Percentiles rank a stretch among this genome's conserved stretches.
Conservation (phyloP, 129 eudicot genomes). For the Pseudognaphalium luteoalbum region DNA sequence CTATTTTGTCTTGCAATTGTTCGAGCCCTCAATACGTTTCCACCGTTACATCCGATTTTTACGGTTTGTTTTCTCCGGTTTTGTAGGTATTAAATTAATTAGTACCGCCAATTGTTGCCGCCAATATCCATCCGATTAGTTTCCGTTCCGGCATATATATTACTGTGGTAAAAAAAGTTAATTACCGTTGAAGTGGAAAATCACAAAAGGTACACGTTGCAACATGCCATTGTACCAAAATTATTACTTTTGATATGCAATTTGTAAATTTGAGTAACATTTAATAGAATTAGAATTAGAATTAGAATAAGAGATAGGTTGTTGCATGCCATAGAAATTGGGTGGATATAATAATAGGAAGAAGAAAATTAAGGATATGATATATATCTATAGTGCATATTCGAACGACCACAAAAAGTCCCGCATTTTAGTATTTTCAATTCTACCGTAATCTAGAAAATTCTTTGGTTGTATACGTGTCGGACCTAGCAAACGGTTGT, state of each 20-base stretch:
- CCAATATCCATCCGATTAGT: conserved; percentile 1
- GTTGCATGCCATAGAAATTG: too few species aligned
- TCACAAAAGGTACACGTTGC: too few species aligned
- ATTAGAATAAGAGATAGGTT: too few species aligned
- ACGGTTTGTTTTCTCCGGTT: conserved; percentile 25
- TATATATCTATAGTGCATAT: background rate
- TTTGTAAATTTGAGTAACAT: too few species aligned
- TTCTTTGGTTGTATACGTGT: background rate
- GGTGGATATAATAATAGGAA: background rate
- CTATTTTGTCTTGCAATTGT: background rate
- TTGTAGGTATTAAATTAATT: conserved; percentile 19
- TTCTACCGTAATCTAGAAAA: background rate
- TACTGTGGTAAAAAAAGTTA: background rate
- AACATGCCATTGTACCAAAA: too few species aligned
- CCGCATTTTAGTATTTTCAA: background rate
- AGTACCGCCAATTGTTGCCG: conserved; percentile 14
- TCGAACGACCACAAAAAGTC: background rate
- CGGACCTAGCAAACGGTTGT: background rate
- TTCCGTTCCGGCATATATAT: background rate
- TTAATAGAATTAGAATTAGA: too few species aligned
- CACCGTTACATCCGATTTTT: conserved; percentile 21
- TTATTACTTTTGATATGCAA: too few species aligned
- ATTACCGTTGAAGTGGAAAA: too few species aligned
- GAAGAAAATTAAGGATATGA: background rate
- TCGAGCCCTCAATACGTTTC: conserved; percentile 20